A percentile compares a stretch with the other conserved stretches of the same genome.
phyloP scores from a whole-genome alignment of 2,329 filamentous ascomycete genomes.

The Nakataea oryzae region DNA sequence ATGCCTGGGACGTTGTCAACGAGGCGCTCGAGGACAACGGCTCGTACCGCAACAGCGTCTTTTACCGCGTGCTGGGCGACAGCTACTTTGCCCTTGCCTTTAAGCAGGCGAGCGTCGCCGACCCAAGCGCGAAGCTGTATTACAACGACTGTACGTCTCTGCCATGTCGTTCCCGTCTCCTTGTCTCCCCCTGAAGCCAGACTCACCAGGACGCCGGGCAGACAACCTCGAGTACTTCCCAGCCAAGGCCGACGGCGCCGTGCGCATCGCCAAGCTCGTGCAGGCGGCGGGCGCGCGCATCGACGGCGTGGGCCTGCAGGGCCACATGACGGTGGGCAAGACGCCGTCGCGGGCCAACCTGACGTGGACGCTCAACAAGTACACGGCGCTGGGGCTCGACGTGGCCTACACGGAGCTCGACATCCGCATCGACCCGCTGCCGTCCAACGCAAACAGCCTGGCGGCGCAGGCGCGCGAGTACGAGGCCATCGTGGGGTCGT shows the following conservation, averaged over 20 bases:
- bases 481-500: conserved; percentile 24
- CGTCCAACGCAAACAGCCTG: conserved; percentile 26
- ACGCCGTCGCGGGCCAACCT: conserved; percentile 26
- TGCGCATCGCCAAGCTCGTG: conserved; percentile 19
- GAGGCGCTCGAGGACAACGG: conserved; percentile 40
- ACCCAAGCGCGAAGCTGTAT: conserved; percentile 33
- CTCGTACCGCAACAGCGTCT: conserved; percentile 29
- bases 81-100: conserved; percentile 38
- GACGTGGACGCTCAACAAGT: conserved; percentile 25
- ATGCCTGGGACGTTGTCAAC: conserved; percentile 44
- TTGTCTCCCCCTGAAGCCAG: too few relatives aligned
- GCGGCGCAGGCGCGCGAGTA: conserved; percentile 39
- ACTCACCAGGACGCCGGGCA: neutral
- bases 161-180: neutral
- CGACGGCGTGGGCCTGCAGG: conserved; percentile 41
- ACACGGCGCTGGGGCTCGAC: conserved; percentile 31
- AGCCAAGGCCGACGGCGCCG: conserved; percentile 20
- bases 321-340: conserved; percentile 34
- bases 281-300: conserved; percentile 28
- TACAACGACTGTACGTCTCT: conserved; percentile 34
- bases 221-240: conserved; percentile 33
- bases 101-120: conserved; percentile 27
- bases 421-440: conserved; percentile 31
- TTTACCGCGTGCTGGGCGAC: conserved; percentile 31
- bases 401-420: conserved; percentile 43